Conservation (phyloP, 2,329 filamentous ascomycete genomes). For the Phialemonium atrogriseum region DNA sequence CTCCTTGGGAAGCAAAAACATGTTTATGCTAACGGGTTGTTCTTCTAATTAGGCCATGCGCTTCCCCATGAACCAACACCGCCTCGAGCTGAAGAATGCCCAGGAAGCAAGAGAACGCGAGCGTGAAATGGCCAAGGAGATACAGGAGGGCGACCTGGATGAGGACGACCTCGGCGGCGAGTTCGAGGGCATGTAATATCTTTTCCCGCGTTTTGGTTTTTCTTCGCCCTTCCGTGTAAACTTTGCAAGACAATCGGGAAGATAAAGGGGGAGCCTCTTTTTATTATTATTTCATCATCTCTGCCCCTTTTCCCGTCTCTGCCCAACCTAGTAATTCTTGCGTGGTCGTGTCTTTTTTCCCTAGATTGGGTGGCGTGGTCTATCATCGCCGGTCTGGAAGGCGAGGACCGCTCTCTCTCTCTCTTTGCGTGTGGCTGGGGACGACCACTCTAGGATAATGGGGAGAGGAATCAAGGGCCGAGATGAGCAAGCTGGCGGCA, state of each 20-base stretch:
- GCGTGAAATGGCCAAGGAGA: conserved; percentile 96
- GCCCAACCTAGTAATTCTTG: too few relatives aligned
- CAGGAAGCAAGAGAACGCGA: conserved; percentile 97
- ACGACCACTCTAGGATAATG: too few relatives aligned
- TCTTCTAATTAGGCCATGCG: conserved; percentile 70
- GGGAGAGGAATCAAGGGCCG: too few relatives aligned
- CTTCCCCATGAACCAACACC: conserved; percentile 98
- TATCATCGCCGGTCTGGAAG: too few relatives aligned
- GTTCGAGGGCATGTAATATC: conserved; percentile 82
- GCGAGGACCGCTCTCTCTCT: too few relatives aligned
- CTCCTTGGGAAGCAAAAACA: neutral
- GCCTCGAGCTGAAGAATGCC: conserved; percentile 93
- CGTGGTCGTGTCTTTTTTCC: too few relatives aligned
- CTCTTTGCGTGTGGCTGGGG: too few relatives aligned
- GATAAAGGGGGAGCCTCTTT: neutral
- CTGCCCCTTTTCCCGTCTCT: too few relatives aligned
- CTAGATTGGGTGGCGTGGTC: too few relatives aligned
- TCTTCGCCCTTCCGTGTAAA: conserved; percentile 11
- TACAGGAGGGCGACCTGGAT: conserved; percentile 93
- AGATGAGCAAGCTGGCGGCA: too few relatives aligned
- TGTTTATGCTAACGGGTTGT: conserved; percentile 17
- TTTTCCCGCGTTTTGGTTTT: conserved; percentile 3
- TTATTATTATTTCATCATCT: too few relatives aligned
- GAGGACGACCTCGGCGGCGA: conserved; percentile 94
- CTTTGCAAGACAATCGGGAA: conserved; percentile 5